Conservation (phyloP, 768 basidiomycete species). For the Trametes cingulata region DNA sequence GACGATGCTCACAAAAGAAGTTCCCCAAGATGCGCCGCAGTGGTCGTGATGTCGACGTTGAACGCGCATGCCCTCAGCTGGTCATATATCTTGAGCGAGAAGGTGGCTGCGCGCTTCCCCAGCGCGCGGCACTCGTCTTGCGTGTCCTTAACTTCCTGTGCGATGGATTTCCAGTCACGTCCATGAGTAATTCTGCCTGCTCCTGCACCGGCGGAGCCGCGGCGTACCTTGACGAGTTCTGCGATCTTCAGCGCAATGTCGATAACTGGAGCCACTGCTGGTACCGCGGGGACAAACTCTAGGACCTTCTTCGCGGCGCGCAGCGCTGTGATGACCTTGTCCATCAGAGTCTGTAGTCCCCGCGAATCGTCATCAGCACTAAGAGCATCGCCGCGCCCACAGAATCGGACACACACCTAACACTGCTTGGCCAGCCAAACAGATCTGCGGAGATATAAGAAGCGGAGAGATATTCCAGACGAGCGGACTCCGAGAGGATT, state of each 20-base stretch:
- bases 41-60: not conserved
- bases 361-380: not conserved
- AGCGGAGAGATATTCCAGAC: constrained; percentile 1
- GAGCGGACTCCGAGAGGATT: constrained; percentile 8
- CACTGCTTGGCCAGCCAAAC: not conserved
- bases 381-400: not conserved
- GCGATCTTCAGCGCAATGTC: constrained; percentile 1
- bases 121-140: not conserved
- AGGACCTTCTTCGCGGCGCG: constrained; percentile 1
- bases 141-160: not conserved
- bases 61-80: not conserved
- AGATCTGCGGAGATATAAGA: constrained; percentile 9
- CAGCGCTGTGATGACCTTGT: not conserved
- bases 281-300: not conserved
- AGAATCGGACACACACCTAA: not conserved
- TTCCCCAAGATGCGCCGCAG: not conserved
- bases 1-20: not conserved
- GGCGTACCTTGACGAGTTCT: constrained; percentile 1
- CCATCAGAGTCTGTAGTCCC: too few relatives aligned
- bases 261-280: not conserved
- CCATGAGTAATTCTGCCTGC: not conserved
- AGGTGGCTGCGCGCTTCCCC: not conserved
- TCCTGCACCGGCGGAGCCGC: not conserved
- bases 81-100: not conserved
- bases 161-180: too few relatives aligned